Evolutionary conservation across 768 basidiomycete genomes (phyloP).

Genomic region (Mycena metata): DNA sequence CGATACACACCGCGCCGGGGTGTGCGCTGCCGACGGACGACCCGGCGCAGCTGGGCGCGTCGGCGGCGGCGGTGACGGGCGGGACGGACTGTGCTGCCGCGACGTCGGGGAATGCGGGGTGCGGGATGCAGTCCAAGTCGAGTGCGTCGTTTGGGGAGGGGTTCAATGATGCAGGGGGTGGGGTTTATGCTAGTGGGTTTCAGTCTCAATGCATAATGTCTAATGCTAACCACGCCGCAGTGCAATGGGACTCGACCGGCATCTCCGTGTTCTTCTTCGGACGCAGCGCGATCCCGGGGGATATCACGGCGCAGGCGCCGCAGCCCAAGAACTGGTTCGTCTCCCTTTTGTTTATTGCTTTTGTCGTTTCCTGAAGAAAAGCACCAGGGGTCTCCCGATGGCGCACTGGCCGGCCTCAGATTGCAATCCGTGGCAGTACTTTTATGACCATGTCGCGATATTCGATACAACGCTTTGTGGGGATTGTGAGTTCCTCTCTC

Average conservation of each 20-base stretch:
- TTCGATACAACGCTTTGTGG: constrained; percentile 91
- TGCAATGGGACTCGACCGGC: constrained; percentile 83
- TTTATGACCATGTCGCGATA: constrained; percentile 81
- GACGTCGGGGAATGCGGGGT: constrained; percentile 83
- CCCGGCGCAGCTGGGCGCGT: constrained; percentile 63
- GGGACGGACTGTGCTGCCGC: constrained; percentile 80
- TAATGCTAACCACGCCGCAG: constrained; percentile 46
- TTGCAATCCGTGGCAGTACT: constrained; percentile 86
- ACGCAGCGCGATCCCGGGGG: constrained; percentile 77
- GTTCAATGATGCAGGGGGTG: constrained; percentile 89
- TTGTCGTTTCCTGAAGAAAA: too few species aligned
- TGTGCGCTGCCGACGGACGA: constrained; percentile 71
- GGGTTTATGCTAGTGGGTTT: constrained; percentile 89
- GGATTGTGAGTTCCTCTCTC: constrained; percentile 64
- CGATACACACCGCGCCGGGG: constrained; percentile 82
- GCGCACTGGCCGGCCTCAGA: constrained; percentile 82
- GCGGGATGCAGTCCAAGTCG: constrained; percentile 76
- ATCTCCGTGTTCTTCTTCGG: constrained; percentile 89
- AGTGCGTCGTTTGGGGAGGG: constrained; percentile 82
- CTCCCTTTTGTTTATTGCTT: too few species aligned
- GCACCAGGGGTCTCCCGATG: constrained; percentile 81
- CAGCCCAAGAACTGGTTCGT: constrained; percentile 81
- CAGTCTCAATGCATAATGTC: not conserved
- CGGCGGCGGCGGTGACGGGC: constrained; percentile 71
- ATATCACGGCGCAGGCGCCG: constrained; percentile 82